Conservation (phyloP, 148 eudicot species). For the Nepenthes gracilis region DNA sequence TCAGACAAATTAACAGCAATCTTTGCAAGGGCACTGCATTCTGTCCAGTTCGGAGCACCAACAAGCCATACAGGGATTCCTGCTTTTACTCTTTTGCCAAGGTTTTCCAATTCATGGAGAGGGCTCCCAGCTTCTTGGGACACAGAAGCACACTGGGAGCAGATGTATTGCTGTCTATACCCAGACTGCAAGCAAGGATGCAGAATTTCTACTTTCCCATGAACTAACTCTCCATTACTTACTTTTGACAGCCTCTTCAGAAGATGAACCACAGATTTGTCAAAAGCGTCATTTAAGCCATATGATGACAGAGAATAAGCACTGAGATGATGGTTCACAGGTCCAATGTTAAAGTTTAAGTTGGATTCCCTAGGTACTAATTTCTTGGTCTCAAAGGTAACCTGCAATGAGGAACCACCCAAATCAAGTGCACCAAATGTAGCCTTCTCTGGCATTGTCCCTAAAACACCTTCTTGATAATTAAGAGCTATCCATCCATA, state of each 20-base stretch:
- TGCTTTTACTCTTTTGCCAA: slow-evolving; percentile 41
- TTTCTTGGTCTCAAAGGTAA: slow-evolving; percentile 82
- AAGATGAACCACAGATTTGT: slow-evolving; percentile 79
- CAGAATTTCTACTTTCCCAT: slow-evolving; percentile 53
- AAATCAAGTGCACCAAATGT: slow-evolving; percentile 96
- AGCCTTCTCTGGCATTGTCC: slow-evolving; percentile 54
- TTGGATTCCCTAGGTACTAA: slow-evolving; percentile 43
- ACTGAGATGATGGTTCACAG: slow-evolving; percentile 82
- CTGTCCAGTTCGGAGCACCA: slow-evolving; percentile 88
- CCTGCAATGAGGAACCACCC: slow-evolving; percentile 97
- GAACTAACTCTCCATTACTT: slow-evolving; percentile 33
- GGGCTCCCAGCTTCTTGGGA: slow-evolving; percentile 36
- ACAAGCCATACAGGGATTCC: slow-evolving; percentile 50
- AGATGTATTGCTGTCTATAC: slow-evolving; percentile 58
- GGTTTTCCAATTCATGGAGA: slow-evolving; percentile 21
- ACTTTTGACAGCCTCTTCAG: slow-evolving; percentile 46
- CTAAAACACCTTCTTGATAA: slow-evolving; percentile 60
- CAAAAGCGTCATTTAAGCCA: slow-evolving; percentile 98
- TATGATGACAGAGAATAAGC: slow-evolving; percentile 93
- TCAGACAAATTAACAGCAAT: slow-evolving; percentile 82
- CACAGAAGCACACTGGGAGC: slow-evolving; percentile 63
- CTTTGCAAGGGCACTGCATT: slow-evolving; percentile 74
- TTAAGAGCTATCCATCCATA: slow-evolving; percentile 98
- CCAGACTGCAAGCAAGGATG: slow-evolving; percentile 94
- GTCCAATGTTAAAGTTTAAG: slow-evolving; percentile 82